Evolutionary conservation across 768 basidiomycete species (phyloP).

Genomic region (Agrocybe pediades): DNA sequence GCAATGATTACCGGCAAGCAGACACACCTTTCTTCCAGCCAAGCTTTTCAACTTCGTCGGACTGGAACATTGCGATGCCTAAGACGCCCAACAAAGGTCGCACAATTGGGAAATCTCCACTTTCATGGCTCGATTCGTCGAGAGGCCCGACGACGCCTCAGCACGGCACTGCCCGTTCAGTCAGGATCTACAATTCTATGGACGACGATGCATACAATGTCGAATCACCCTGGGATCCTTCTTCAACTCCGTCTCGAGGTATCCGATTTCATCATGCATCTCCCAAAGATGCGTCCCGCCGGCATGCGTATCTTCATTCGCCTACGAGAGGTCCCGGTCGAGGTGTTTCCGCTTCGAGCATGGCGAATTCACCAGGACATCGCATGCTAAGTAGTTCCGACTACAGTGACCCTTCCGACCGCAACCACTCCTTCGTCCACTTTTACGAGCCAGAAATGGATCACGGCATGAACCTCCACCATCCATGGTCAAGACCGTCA

Average conservation of each 20-base stretch:
- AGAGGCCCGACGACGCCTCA: conserved; percentile 60
- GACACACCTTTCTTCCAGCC: conserved; percentile 65
- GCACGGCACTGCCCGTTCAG: conserved; percentile 34
- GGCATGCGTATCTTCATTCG: conserved; percentile 53
- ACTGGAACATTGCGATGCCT: conserved; percentile 49
- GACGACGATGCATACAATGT: conserved; percentile 38
- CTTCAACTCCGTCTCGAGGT: conserved; percentile 80
- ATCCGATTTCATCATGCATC: conserved; percentile 62
- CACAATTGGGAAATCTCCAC: conserved; percentile 31
- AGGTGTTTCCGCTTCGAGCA: no score
- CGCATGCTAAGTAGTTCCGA: no score
- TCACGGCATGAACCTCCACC: conserved; percentile 35
- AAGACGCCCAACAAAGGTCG: conserved; percentile 46
- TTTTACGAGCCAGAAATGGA: conserved; percentile 24
- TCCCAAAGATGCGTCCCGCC: no score
- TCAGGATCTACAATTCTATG: conserved; percentile 39
- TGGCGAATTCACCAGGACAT: no score
- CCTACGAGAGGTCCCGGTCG: no score
- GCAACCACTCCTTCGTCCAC: background rate
- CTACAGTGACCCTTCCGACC: no score
- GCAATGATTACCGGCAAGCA: conserved; percentile 37
- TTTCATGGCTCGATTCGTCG: conserved; percentile 49
- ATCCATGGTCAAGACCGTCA: conserved; percentile 15
- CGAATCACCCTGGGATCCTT: conserved; percentile 72
- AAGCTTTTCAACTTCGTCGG: conserved; percentile 57